Base-by-base conservation (phyloP, 768 basidiomycete genomes). In the Kwoniella europaea region DNA sequence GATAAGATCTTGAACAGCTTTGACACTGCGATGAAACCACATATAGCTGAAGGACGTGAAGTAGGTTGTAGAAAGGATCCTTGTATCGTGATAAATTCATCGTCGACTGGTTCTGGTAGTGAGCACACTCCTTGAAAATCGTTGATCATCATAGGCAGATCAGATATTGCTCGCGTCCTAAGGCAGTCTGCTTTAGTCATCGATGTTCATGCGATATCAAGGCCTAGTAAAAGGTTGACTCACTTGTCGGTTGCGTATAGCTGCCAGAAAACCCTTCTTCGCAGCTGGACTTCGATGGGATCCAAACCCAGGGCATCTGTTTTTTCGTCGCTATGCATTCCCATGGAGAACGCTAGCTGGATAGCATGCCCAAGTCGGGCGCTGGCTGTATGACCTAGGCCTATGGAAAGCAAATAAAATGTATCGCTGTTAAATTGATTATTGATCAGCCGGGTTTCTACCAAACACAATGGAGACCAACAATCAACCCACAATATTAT, bases 191-290 rank as follows among this genome's bases (percentile, higher is more conserved):
- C 20, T 3, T 50, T 24, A 63, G 62, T 43, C 44, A 27, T 61
- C 27, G 46, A 16, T 18, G 15, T 18, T 10, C 15, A 42, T n/a
- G 12, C 41, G n/a, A 46, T 10, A 58, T 42, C 20, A 7, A 35
- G 35, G 35, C 6, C 1, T 1, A 9, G 35, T 35, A 4, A 35
- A 35, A 35, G 6, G 35, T 24, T 15, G 24, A 74, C 78, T 61
- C 55, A 82, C 78, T 80, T 82, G 69, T 82, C 80, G 46, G 58
- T 75, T 0, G 74, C 76, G 69, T 80, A 80, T 24, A 79, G 71
- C 61, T 82, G 80, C 80, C 80, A 82, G 55, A 82, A 82, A 13
- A 79, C 77, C 52, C 80, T 54, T 66, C 79, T 61, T 22, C 79
- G 53, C 20, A 82, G 58, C 50, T 82, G 76, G 3, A 79, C 59